Evolutionary conservation across 441 rosid genomes (phyloP).

Genomic region (Pelargonium australe): DNA sequence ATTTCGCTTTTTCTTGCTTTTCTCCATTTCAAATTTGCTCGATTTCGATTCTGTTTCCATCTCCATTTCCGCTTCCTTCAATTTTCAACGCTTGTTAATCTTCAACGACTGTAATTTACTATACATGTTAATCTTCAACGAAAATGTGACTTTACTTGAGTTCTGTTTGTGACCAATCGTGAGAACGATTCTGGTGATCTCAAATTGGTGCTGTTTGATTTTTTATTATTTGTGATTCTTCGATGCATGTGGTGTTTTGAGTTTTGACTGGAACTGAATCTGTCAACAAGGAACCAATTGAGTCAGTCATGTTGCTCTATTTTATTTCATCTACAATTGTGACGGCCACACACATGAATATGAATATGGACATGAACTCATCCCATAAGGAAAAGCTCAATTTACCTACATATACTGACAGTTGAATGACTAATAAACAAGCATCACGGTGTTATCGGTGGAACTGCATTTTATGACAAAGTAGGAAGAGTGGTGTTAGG

Average conservation of each 20-base stretch:
- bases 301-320: not conserved
- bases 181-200: no score
- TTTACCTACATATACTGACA: not conserved
- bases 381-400: not conserved
- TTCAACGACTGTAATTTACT: no score
- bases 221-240: not conserved
- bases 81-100: not conserved
- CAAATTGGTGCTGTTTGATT: not conserved
- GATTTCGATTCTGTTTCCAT: not conserved
- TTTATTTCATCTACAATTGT: not conserved
- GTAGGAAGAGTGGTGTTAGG: not conserved
- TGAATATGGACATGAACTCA: not conserved
- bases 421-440: not conserved
- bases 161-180: not conserved
- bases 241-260: not conserved
- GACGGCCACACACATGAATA: not conserved
- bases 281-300: not conserved
- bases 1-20: not conserved
- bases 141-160: no score
- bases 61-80: not conserved
- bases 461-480: not conserved
- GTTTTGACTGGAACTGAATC: not conserved
- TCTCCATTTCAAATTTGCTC: not conserved
- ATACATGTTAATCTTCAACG: not conserved
- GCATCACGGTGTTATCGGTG: no score